phyloP scores from a whole-genome alignment of 768 basidiomycete species.

The Termitomyces heimii region DNA sequence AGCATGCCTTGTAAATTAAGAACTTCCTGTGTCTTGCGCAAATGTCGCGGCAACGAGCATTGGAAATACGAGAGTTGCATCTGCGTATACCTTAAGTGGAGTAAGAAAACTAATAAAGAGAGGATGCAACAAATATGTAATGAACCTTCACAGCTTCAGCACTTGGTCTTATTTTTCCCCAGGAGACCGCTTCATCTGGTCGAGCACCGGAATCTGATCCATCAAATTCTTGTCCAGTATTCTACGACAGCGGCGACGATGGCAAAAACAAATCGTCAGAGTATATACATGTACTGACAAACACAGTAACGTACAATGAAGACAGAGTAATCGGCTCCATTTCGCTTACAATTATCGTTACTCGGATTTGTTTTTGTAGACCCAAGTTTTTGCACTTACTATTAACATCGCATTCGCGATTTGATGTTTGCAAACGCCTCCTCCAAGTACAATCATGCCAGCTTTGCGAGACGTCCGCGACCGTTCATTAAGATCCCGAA shows the following conservation, averaged over 20 bases:
- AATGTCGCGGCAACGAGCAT: constrained; percentile 94
- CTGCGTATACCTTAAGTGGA: constrained; percentile 68
- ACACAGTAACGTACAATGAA: constrained; percentile 63
- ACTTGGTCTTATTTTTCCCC: constrained; percentile 94
- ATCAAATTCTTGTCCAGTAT: constrained; percentile 99
- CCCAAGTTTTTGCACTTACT: constrained; percentile 38
- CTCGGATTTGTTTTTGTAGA: background rate
- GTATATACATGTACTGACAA: background rate
- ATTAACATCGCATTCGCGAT: constrained; percentile 99
- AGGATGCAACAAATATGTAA: background rate
- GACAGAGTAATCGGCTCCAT: constrained; percentile 96
- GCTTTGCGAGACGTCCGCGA: constrained; percentile 86
- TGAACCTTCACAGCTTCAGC: constrained; percentile 77
- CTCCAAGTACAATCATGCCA: constrained; percentile 97
- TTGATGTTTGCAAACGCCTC: constrained; percentile 98
- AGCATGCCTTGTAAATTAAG: background rate
- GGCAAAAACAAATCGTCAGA: background rate
- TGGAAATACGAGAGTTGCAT: constrained; percentile 95
- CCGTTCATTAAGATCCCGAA: constrained; percentile 85
- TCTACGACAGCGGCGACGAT: constrained; percentile 36
- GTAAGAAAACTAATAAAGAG: constrained; percentile 4
- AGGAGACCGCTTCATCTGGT: constrained; percentile 96
- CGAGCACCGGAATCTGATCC: constrained; percentile 96
- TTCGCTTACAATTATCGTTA: constrained; percentile 52
- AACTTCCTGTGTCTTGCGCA: constrained; percentile 36